Evolutionary conservation across 1,284 basidiomycete genomes (phyloP).

Genomic region (Agroathelia rolfsii): DNA sequence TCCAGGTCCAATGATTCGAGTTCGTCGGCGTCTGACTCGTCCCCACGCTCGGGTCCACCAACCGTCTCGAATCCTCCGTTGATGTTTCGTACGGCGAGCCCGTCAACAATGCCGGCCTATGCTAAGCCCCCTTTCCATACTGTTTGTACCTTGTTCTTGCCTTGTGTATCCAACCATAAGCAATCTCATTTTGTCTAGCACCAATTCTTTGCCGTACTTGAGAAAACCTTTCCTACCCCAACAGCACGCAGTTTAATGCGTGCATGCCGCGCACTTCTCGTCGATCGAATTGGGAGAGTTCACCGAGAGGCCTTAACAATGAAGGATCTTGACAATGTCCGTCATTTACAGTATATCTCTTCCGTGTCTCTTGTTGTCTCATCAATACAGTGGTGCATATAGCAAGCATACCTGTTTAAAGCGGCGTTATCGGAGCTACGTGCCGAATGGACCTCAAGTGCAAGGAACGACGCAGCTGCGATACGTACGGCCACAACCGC

Average conservation of each 20-base stretch:
- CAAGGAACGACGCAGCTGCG: constrained; percentile 78
- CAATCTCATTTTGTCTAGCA: no score
- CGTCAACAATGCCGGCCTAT: constrained; percentile 14
- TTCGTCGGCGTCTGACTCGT: no score
- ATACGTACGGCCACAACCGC: constrained; percentile 68
- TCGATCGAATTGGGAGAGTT: constrained; percentile 69
- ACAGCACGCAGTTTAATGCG: constrained; percentile 79
- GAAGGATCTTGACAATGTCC: constrained; percentile 87
- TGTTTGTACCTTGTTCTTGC: no score
- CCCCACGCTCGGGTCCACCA: no score
- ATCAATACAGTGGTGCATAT: constrained; percentile 4
- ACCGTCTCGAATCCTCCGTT: no score
- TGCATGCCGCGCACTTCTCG: constrained; percentile 72
- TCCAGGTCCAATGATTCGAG: no score
- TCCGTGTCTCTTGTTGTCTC: neutral
- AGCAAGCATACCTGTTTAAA: constrained; percentile 95
- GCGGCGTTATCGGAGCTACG: constrained; percentile 89
- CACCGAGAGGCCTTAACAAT: constrained; percentile 65
- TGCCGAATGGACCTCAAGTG: constrained; percentile 77
- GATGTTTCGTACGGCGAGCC: no score
- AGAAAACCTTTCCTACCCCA: constrained; percentile 58
- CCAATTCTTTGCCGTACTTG: constrained; percentile 53
- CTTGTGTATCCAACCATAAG: no score
- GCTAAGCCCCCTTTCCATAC: constrained; percentile 28
- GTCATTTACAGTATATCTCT: constrained; percentile 20